Percentiles rank a stretch among this genome's conserved stretches.
Evolutionary conservation across 2,329 filamentous ascomycete species (phyloP).

Genomic region (Pseudopyrenochaeta lycopersici): DNA sequence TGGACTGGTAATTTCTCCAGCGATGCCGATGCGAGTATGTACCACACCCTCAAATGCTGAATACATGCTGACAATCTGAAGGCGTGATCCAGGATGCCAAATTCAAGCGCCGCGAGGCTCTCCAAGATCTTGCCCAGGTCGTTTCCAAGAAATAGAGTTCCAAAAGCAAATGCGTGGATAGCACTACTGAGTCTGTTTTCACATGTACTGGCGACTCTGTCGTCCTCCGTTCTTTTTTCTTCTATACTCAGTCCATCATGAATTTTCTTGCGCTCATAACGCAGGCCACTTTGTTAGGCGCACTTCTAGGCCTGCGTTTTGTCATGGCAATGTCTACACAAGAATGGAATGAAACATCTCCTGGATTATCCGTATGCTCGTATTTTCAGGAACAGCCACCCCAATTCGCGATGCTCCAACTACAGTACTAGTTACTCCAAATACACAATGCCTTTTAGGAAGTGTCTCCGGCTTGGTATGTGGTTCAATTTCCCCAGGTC

Average conservation of each 20-base stretch:
- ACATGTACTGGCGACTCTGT: slow-evolving; percentile 1
- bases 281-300: no score
- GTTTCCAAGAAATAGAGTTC: slow-evolving; percentile 50
- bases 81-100: slow-evolving; percentile 78
- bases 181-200: neutral
- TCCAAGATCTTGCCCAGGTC: slow-evolving; percentile 69
- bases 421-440: no score
- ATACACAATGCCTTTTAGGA: no score
- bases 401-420: no score
- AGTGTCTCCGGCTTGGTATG: no score
- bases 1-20: slow-evolving; percentile 76
- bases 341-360: no score
- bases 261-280: no score
- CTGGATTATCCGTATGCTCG: no score
- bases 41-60: neutral
- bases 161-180: slow-evolving; percentile 1
- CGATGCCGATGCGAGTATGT: slow-evolving; percentile 73
- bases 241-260: neutral
- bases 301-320: neutral
- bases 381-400: no score
- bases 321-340: neutral
- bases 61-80: slow-evolving; percentile 38
- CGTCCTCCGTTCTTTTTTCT: neutral
- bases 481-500: no score
- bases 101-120: slow-evolving; percentile 77